phyloP scores from a whole-genome alignment of 495 filamentous ascomycete species.

The Achaetomiella virescens region DNA sequence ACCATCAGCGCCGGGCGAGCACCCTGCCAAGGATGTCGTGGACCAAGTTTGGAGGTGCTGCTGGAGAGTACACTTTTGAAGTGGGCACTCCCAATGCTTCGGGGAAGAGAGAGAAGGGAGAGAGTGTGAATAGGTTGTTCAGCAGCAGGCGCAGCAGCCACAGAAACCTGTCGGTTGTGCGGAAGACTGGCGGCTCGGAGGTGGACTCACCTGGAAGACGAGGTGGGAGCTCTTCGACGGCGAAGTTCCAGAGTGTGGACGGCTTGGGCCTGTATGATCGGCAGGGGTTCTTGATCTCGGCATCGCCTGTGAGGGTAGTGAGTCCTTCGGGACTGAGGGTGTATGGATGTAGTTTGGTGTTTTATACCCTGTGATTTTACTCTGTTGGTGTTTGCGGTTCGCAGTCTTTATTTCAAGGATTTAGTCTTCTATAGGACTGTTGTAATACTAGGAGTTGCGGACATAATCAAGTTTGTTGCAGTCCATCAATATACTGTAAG shows the following conservation, averaged over 20 bases:
- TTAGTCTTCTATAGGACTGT: too few relatives aligned
- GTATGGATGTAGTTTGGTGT: too few relatives aligned
- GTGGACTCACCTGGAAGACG: not conserved
- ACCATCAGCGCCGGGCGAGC: conserved; percentile 2
- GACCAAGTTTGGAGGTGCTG: not conserved
- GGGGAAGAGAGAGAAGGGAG: not conserved
- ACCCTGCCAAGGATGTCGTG: not conserved
- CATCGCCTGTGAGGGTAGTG: conserved; percentile 6
- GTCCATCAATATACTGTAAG: too few relatives aligned
- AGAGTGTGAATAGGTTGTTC: conserved; percentile 1
- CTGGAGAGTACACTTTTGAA: conserved; percentile 10
- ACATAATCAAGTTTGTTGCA: too few relatives aligned
- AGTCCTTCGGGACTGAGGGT: conserved; percentile 9
- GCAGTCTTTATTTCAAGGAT: too few relatives aligned
- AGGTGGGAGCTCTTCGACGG: not conserved
- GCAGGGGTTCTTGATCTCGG: conserved; percentile 19
- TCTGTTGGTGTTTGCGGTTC: too few relatives aligned
- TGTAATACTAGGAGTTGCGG: too few relatives aligned
- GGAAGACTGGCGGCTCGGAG: not conserved
- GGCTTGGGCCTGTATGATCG: conserved; percentile 19
- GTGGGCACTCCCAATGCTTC: not conserved
- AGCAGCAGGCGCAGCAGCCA: not conserved
- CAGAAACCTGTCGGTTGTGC: not conserved
- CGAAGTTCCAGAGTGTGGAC: conserved; percentile 14
- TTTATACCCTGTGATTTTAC: too few relatives aligned